phyloP scores from a whole-genome alignment of 2,329 filamentous ascomycete species.

The Pseudocercospora ulei region DNA sequence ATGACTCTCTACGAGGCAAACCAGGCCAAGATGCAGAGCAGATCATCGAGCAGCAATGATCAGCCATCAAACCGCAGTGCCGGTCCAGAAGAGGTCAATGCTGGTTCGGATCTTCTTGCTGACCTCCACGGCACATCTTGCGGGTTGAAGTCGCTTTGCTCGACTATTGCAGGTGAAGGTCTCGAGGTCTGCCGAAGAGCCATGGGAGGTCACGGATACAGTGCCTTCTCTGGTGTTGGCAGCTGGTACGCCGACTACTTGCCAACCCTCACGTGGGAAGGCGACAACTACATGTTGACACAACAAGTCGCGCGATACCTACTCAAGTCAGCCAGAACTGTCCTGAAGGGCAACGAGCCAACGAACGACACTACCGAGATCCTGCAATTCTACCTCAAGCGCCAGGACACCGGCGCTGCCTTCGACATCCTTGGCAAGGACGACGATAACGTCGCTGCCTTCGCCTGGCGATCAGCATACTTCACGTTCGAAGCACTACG shows the following conservation, averaged over 20 bases:
- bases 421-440: slow-evolving; percentile 65
- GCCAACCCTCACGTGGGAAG: slow-evolving; percentile 62
- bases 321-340: slow-evolving; percentile 62
- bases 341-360: slow-evolving; percentile 54
- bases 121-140: slow-evolving; percentile 69
- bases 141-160: slow-evolving; percentile 63
- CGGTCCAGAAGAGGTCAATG: slow-evolving; percentile 57
- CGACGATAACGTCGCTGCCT: slow-evolving; percentile 60
- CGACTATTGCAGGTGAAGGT: slow-evolving; percentile 62
- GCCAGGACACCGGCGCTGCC: slow-evolving; percentile 60
- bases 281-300: slow-evolving; percentile 74
- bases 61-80: slow-evolving; percentile 46
- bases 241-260: slow-evolving; percentile 66
- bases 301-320: slow-evolving; percentile 70
- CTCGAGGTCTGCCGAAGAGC: slow-evolving; percentile 65
- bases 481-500: slow-evolving; percentile 66
- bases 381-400: slow-evolving; percentile 53
- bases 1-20: slow-evolving; percentile 63
- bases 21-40: slow-evolving; percentile 53
- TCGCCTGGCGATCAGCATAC: slow-evolving; percentile 64
- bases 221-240: slow-evolving; percentile 65
- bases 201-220: slow-evolving; percentile 69
- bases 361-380: slow-evolving; percentile 61
- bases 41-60: slow-evolving; percentile 37
- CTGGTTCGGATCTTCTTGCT: slow-evolving; percentile 58